Evolutionary conservation across 1,284 basidiomycete species (phyloP).

Genomic region (Sporisorium sorghi): DNA sequence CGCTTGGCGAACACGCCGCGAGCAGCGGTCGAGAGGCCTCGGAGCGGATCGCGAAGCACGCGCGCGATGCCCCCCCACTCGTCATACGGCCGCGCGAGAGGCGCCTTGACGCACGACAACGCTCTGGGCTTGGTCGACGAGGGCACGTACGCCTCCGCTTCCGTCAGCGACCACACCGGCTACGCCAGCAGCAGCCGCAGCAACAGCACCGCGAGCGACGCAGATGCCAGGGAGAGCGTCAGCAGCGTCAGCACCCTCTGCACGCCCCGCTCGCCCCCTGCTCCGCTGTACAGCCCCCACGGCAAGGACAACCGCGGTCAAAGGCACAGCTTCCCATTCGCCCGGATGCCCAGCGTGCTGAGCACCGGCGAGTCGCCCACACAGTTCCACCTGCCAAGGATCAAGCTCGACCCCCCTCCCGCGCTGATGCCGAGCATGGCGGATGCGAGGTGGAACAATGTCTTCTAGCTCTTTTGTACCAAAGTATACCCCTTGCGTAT

Average conservation of each 20-base stretch:
- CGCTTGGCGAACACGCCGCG: not conserved
- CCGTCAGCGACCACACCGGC: not conserved
- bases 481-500: too few relatives aligned
- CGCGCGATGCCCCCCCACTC: too few relatives aligned
- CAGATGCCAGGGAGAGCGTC: not conserved
- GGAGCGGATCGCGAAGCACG: too few relatives aligned
- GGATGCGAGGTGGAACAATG: too few relatives aligned
- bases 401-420: not conserved
- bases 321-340: not conserved
- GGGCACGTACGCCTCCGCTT: too few relatives aligned
- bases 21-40: not conserved
- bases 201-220: not conserved
- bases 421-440: not conserved
- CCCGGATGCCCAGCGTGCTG: not conserved
- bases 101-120: not conserved
- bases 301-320: not conserved
- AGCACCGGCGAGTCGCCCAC: not conserved
- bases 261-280: slow-evolving; percentile 11
- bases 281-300: slow-evolving; percentile 2
- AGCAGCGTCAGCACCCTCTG: slow-evolving; percentile 2
- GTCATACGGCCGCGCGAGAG: not conserved
- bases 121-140: slow-evolving; percentile 2
- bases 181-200: not conserved
- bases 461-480: too few relatives aligned
- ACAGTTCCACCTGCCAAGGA: not conserved